phyloP scores from a whole-genome alignment of 2,329 filamentous ascomycete genomes.

The Curvularia sp. region DNA sequence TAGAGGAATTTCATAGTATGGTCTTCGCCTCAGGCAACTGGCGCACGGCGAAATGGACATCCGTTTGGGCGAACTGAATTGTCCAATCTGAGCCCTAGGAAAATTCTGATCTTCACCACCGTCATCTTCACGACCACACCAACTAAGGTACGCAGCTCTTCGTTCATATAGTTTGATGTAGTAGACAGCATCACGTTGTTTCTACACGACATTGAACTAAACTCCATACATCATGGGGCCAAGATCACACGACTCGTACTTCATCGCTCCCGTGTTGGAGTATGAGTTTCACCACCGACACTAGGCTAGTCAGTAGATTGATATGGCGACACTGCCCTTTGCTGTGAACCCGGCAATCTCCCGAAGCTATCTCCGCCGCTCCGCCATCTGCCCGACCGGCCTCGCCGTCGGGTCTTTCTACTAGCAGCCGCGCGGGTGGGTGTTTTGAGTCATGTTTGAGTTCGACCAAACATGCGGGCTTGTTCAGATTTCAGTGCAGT shows the following conservation, averaged over 20 bases:
- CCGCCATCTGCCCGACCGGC: neutral
- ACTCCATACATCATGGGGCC: neutral
- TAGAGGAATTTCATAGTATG: neutral
- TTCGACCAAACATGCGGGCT: neutral
- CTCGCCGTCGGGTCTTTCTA: neutral
- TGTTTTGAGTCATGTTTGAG: neutral
- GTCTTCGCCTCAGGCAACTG: neutral
- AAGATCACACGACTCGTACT: neutral
- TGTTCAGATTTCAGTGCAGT: neutral
- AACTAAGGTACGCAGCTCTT: neutral
- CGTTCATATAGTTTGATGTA: neutral
- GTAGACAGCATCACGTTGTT: neutral
- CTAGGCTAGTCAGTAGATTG: neutral
- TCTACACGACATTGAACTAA: neutral
- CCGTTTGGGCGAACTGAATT: neutral
- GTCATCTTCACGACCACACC: neutral
- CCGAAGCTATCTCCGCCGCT: neutral
- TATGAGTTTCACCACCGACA: neutral
- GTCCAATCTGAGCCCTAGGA: neutral
- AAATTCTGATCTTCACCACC: neutral
- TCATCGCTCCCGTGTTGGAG: neutral
- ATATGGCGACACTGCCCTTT: neutral
- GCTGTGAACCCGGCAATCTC: neutral
- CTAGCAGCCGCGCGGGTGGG: neutral
- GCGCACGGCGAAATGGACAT: neutral